Evolutionary conservation across 257 asterid species (phyloP), one percentile per base, ranked within the genome.

Genomic region (Leonotis leonurus): DNA sequence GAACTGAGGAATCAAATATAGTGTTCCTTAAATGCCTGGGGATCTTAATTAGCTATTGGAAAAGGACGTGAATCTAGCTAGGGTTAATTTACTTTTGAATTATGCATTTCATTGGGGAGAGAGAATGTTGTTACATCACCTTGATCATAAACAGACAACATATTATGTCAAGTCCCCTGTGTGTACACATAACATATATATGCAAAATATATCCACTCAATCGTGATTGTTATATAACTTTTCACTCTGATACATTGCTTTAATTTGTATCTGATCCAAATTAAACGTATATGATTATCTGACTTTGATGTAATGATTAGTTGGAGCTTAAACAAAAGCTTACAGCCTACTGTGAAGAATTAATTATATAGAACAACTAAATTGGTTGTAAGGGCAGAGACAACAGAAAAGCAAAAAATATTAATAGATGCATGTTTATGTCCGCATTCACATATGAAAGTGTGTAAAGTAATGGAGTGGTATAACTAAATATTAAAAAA

Each of bases 281-380:
- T n/a, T n/a, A n/a, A n/a, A n/a, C 30, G n/a, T 41, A 63, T 49
- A 46, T 11, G 11, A 50, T 50, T 20, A 56, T 64, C 21, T 44
- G 70, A 69, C 75, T 65, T 71, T 29, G 32, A 45, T 65, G 46
- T 60, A 70, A 75, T 75, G 41, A 75, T 75, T 70, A 60, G 66
- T 13, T 55, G 70, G 67, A 70, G 70, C 29, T 14, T 51, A 13
- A 71, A 46, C 13, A 4, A 25, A 44, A 40, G 18, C 2, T 30
- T 13, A 56, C 71, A 68, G 73, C 71, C 68, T 36, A 24, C 25
- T 33, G 27, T 8, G 18, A 13, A 46, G 9, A 50, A 12, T 24
- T 24, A n/a, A n/a, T n/a, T n/a, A n/a, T n/a, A n/a, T n/a, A 2
- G 16, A 44, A 17, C 2, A 1, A 17, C 8, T 17, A 44, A 17